Base-by-base conservation (phyloP, 805 yeast species). In the Novakomyces olei region DNA sequence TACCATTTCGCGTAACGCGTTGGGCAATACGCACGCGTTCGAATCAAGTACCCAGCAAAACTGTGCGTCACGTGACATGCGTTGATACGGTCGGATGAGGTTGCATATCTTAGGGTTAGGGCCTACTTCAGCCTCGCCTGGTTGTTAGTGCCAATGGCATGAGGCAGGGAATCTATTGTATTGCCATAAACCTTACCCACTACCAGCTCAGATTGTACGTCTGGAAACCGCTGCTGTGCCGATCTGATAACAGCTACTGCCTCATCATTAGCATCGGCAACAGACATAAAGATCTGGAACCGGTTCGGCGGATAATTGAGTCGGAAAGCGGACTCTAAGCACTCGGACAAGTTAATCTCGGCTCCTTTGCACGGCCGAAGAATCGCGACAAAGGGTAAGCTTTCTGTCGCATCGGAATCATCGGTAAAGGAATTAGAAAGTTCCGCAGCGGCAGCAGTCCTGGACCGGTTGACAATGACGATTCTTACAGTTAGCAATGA, bases 81-180 rank as follows among this genome's bases (percentile, higher is more conserved):
- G n/a, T 26, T 55, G 49, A 45, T 72, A 78, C 4, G 92, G 93
- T 48, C 76, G 76, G n/a, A 80, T 70, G 29, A 80, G 55, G 50
- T 80, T 80, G 51, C 79, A 78, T 35, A 80, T 77, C 51, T 80
- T 80, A 5, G 94, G 94, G 44, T 80, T 80, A 14, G 55, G 51
- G 29, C 69, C 42, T 7, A 18, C 26, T 26, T n/a, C 38, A 33
- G 15, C 19, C 18, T 7, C 30, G n/a, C n/a, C n/a, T n/a, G 26
- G n/a, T 26, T 12, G 26, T 15, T 15, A n/a, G 15, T 30, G 7
- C 17, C n/a, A 15, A 25, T 25, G 15, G 27, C 15, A 25, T n/a
- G n/a, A n/a, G n/a, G n/a, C n/a, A n/a, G n/a, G n/a, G n/a, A n/a
- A n/a, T n/a, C 6, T 28, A 16, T 5, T 14, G 14, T 5, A 8